Percentiles rank a stretch among this genome's conserved stretches.
Evolutionary conservation across 2,329 filamentous ascomycete species (phyloP).

Genomic region (Colletotrichum falcatum): DNA sequence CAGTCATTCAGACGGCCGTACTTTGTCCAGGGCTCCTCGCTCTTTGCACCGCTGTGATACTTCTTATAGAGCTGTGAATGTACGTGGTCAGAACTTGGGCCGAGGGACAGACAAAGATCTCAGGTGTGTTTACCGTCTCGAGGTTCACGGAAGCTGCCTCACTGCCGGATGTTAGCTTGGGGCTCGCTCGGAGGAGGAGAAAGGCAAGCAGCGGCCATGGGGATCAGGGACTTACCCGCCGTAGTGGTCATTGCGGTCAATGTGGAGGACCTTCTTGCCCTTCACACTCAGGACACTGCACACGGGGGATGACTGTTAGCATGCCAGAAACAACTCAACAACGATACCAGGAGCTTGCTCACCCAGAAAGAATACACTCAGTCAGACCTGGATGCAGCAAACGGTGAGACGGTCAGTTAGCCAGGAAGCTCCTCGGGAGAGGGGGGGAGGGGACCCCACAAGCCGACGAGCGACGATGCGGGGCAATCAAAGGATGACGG

Average conservation of each 20-base stretch:
- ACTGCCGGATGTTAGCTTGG: slow-evolving; percentile 57
- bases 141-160: slow-evolving; percentile 98
- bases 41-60: slow-evolving; percentile 83
- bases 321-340: background rate
- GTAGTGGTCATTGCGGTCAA: slow-evolving; percentile 98
- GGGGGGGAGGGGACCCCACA: slow-evolving; percentile 35
- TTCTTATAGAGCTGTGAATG: slow-evolving; percentile 87
- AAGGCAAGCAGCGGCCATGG: slow-evolving; percentile 20
- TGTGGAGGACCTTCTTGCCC: slow-evolving; percentile 98
- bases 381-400: slow-evolving; percentile 78
- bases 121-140: slow-evolving; percentile 73
- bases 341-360: slow-evolving; percentile 50
- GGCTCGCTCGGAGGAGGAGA: slow-evolving; percentile 15
- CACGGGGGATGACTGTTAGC: slow-evolving; percentile 27
- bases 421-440: slow-evolving; percentile 43
- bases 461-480: slow-evolving; percentile 44
- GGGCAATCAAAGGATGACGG: slow-evolving; percentile 41
- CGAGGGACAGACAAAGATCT: slow-evolving; percentile 46
- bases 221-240: slow-evolving; percentile 79
- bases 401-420: slow-evolving; percentile 45
- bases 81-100: slow-evolving; percentile 34
- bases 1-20: slow-evolving; percentile 97
- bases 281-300: slow-evolving; percentile 93
- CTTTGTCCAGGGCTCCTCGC: slow-evolving; percentile 96
- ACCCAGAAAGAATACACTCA: slow-evolving; percentile 99